A percentile compares a stretch with the other conserved stretches of the same genome.
These are phyloP conservation scores for Lipomyces sp. DNA, from an alignment of 805 yeast genomes.

Conservation along the genomic window DNA sequence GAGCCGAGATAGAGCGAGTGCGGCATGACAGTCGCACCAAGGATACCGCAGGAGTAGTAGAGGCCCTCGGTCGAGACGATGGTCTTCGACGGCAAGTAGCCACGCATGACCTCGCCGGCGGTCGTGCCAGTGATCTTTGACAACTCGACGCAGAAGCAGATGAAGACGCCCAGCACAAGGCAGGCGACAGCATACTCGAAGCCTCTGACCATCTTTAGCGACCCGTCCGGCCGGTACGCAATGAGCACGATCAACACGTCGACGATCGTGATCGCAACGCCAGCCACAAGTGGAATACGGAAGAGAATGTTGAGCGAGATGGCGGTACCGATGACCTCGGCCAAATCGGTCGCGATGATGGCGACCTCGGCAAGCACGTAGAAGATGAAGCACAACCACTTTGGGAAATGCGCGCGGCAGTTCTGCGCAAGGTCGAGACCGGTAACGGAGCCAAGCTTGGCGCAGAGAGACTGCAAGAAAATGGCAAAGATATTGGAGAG, in stretches of 20 bases:
- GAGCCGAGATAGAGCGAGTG: slow-evolving; percentile 86
- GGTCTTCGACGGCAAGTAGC: slow-evolving; percentile 56
- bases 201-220: slow-evolving; percentile 67
- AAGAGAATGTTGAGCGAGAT: slow-evolving; percentile 83
- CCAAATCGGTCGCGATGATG: slow-evolving; percentile 91
- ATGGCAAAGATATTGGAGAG: slow-evolving; percentile 84
- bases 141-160: slow-evolving; percentile 79
- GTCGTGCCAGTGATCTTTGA: slow-evolving; percentile 55
- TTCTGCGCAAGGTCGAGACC: slow-evolving; percentile 88
- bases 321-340: slow-evolving; percentile 98
- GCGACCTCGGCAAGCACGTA: slow-evolving; percentile 88
- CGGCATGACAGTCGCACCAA: slow-evolving; percentile 96
- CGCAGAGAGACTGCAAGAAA: slow-evolving; percentile 77
- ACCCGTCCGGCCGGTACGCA: slow-evolving; percentile 85
- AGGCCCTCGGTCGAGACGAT: slow-evolving; percentile 63
- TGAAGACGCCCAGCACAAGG: slow-evolving; percentile 75
- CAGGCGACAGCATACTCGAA: slow-evolving; percentile 80
- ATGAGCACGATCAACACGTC: slow-evolving; percentile 82
- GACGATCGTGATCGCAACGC: slow-evolving; percentile 78
- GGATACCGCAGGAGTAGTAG: slow-evolving; percentile 74
- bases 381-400: slow-evolving; percentile 46
- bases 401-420: slow-evolving; percentile 72
- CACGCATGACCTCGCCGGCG: slow-evolving; percentile 59
- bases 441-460: slow-evolving; percentile 88
- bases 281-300: slow-evolving; percentile 73